Percentiles rank a stretch among this genome's conserved stretches.
Evolutionary conservation across 257 asterid genomes (phyloP).

Genomic region (Ligustrum vulgare): DNA sequence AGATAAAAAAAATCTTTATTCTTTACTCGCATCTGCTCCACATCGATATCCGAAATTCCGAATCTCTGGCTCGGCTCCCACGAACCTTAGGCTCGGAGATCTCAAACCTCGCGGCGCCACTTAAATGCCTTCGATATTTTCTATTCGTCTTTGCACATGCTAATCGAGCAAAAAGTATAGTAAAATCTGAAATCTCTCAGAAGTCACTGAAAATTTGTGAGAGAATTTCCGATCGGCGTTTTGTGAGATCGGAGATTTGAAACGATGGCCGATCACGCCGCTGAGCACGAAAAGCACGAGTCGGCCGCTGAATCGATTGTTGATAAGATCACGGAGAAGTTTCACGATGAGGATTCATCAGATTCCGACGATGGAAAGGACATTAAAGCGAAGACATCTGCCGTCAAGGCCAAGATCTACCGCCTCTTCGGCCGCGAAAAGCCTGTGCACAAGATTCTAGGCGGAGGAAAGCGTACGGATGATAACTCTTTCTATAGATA

Average conservation of each 20-base stretch:
- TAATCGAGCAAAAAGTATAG: slow-evolving; percentile 10
- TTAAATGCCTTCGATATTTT: slow-evolving; percentile 15
- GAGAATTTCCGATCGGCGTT: slow-evolving; percentile 17
- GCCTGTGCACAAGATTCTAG: slow-evolving; percentile 80
- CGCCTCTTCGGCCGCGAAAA: slow-evolving; percentile 85
- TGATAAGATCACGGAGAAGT: slow-evolving; percentile 69
- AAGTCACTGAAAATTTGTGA: not conserved
- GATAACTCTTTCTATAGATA: not conserved
- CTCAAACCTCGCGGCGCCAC: slow-evolving; percentile 28
- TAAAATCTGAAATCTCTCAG: not conserved
- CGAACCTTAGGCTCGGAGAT: slow-evolving; percentile 35
- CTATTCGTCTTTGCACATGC: not conserved
- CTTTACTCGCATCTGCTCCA: not conserved
- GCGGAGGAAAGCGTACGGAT: slow-evolving; percentile 87
- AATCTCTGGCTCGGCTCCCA: slow-evolving; percentile 24
- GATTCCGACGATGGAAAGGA: slow-evolving; percentile 69
- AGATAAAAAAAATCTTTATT: not conserved
- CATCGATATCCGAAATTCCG: slow-evolving; percentile 24
- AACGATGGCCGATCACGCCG: slow-evolving; percentile 56
- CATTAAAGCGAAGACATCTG: slow-evolving; percentile 39
- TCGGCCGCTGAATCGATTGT: slow-evolving; percentile 58
- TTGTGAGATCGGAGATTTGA: slow-evolving; percentile 37
- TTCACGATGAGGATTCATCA: slow-evolving; percentile 66
- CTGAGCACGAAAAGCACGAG: slow-evolving; percentile 47
- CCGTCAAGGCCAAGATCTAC: slow-evolving; percentile 69